Evolutionary conservation across 345 rosid species (phyloP), one percentile per base, ranked within the genome.

Genomic region (Linum lewisii): DNA sequence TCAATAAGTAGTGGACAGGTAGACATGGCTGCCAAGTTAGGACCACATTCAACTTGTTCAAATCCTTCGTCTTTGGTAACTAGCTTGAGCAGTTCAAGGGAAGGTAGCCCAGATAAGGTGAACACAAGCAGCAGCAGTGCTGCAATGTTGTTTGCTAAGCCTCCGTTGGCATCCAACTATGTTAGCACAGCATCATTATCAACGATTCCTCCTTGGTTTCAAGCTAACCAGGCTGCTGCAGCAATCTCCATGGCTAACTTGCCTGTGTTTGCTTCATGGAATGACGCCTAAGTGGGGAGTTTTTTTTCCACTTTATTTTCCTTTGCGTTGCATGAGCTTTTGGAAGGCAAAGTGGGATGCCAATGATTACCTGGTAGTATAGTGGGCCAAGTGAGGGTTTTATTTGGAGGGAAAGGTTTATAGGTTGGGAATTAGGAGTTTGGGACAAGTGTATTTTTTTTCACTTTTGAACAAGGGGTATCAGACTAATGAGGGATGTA

Each of bases 201-300:
- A 5, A 52, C 22, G 23, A 24, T 70, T 50, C 56, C 60, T 19
- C 65, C 83, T 4, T 81, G 87, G 85, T 80, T 79, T 61, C 84
- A 86, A 37, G 45, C 87, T 24, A 72, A 76, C n/a, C 80, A 74
- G 58, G 34, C 76, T 21, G 72, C 78, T 76, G 60, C 75, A 5
- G 71, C 78, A 1, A 65, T 82, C 34, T 62, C 90, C 58, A 65
- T 86, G 75, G 60, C 86, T 57, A 86, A 80, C 64, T 69, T 84
- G 63, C 95, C 90, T 21, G 66, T 86, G 59, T 86, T 86, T 59
- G 84, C 95, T 23, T 78, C 95, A 1, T 82, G 90, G 95, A 81
- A 76, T 45, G 95, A 86, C 19, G 66, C 86, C 61, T 86, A 57
- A 69, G 34, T 29, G 34, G 34, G 7, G 4, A 3, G 32, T 2